phyloP scores from a whole-genome alignment of 1,284 basidiomycete species.

The Austroboletus niveus region DNA sequence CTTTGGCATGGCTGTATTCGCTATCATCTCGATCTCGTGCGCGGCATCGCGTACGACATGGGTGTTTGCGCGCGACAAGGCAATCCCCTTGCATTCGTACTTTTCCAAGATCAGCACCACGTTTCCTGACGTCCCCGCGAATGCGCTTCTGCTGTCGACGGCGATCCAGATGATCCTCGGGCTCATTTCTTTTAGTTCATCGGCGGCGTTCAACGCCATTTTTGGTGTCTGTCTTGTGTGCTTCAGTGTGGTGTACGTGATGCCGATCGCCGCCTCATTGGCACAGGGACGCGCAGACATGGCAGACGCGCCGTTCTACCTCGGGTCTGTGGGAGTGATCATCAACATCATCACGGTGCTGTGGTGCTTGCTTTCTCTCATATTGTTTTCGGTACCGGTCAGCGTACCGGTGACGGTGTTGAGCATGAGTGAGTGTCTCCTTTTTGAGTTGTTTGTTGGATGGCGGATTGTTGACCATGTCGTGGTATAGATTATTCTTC shows the following conservation, averaged over 20 bases:
- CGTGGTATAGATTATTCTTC: slow-evolving; percentile 48
- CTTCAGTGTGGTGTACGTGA: slow-evolving; percentile 49
- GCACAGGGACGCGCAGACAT: slow-evolving; percentile 39
- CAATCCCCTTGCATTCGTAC: slow-evolving; percentile 54
- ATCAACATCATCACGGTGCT: slow-evolving; percentile 45
- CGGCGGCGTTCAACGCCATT: slow-evolving; percentile 56
- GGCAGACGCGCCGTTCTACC: slow-evolving; percentile 41
- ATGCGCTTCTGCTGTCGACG: slow-evolving; percentile 59
- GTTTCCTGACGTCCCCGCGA: slow-evolving; percentile 47
- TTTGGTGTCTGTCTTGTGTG: slow-evolving; percentile 56
- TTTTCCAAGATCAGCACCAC: slow-evolving; percentile 49
- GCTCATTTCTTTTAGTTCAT: slow-evolving; percentile 52
- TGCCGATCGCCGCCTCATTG: slow-evolving; percentile 50
- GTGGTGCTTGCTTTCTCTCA: slow-evolving; percentile 51
- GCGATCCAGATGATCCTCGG: slow-evolving; percentile 54
- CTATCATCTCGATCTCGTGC: slow-evolving; percentile 59
- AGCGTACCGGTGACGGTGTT: slow-evolving; percentile 45
- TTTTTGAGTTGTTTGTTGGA: background rate
- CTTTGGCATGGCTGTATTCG: slow-evolving; percentile 55
- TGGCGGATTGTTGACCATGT: too few species aligned
- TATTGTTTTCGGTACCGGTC: slow-evolving; percentile 58
- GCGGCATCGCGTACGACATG: slow-evolving; percentile 69
- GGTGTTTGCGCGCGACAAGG: slow-evolving; percentile 69
- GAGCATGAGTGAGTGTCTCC: slow-evolving; percentile 41
- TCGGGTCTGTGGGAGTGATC: slow-evolving; percentile 40